A percentile compares a stretch with the other conserved stretches of the same genome.
Conservation (phyloP, 2,329 filamentous ascomycete species). For the Colletotrichum scovillei region DNA sequence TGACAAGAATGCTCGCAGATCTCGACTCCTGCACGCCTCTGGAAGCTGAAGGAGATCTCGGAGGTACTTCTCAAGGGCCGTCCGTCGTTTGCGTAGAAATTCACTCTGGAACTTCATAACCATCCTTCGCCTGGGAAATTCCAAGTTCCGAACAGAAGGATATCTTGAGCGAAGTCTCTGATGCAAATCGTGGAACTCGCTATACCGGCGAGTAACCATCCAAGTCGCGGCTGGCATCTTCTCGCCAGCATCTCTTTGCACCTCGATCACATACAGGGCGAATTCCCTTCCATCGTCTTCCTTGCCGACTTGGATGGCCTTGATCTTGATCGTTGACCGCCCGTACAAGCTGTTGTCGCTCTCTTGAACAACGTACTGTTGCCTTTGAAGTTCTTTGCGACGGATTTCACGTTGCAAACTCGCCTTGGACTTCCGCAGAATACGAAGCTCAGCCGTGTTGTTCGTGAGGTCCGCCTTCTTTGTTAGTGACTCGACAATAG, state of each 20-base stretch:
- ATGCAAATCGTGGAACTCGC: slow-evolving; percentile 96
- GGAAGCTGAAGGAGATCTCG: slow-evolving; percentile 85
- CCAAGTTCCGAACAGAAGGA: slow-evolving; percentile 86
- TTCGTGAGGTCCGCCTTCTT: slow-evolving; percentile 97
- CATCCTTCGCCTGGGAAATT: slow-evolving; percentile 91
- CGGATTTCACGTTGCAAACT: slow-evolving; percentile 93
- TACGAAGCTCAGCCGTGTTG: slow-evolving; percentile 92
- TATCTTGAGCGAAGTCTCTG: slow-evolving; percentile 88
- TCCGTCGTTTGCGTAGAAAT: slow-evolving; percentile 88
- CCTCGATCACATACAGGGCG: slow-evolving; percentile 92
- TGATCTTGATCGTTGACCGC: slow-evolving; percentile 88
- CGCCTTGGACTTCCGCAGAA: slow-evolving; percentile 91
- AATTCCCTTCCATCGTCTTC: slow-evolving; percentile 95
- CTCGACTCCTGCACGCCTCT: slow-evolving; percentile 92
- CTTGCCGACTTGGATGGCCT: slow-evolving; percentile 89
- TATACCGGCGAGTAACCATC: slow-evolving; percentile 92
- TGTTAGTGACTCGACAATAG: slow-evolving; percentile 89
- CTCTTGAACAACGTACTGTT: slow-evolving; percentile 97
- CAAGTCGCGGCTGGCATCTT: slow-evolving; percentile 97
- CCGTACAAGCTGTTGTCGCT: slow-evolving; percentile 98
- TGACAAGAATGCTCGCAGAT: slow-evolving; percentile 91
- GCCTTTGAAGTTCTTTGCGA: slow-evolving; percentile 93
- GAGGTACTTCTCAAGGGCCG: slow-evolving; percentile 87
- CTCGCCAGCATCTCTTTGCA: slow-evolving; percentile 88
- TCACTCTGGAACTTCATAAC: slow-evolving; percentile 98